phyloP scores from a whole-genome alignment of 2,329 filamentous ascomycete species.

The Colletotrichum sojae region DNA sequence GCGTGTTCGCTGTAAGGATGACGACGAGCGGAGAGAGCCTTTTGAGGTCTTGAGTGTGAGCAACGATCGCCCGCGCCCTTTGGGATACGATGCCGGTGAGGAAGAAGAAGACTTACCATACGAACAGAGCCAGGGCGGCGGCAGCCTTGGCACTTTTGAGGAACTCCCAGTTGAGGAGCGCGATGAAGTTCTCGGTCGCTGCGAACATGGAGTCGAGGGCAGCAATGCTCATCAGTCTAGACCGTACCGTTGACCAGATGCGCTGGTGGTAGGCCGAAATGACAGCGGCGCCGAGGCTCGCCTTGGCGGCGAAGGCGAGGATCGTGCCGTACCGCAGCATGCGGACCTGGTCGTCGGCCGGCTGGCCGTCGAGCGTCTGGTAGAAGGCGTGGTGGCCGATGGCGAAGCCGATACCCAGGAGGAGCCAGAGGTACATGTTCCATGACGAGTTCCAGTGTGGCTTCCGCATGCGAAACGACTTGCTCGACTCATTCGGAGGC shows the following conservation, averaged over 20 bases:
- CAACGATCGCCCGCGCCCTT: too few species aligned
- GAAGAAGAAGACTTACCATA: conserved; percentile 47
- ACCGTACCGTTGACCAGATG: conserved; percentile 43
- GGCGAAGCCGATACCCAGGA: conserved; percentile 50
- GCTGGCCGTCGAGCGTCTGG: conserved; percentile 46
- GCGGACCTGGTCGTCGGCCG: conserved; percentile 50
- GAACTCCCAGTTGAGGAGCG: conserved; percentile 48
- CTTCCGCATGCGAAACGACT: conserved; percentile 4
- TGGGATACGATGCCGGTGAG: background rate
- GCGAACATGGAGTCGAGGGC: conserved; percentile 50
- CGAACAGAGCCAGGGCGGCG: conserved; percentile 50
- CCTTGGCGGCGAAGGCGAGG: conserved; percentile 54
- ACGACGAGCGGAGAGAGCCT: conserved; percentile 52
- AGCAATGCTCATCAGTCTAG: conserved; percentile 40
- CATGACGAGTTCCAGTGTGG: conserved; percentile 52
- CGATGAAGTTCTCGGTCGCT: conserved; percentile 49
- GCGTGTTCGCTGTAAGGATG: conserved; percentile 56
- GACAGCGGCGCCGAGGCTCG: conserved; percentile 51
- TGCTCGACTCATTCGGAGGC: conserved; percentile 7
- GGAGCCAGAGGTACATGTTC: conserved; percentile 52
- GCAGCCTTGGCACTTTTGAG: conserved; percentile 50
- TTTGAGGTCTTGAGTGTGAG: too few species aligned
- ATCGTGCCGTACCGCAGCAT: conserved; percentile 54
- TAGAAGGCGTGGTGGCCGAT: conserved; percentile 55
- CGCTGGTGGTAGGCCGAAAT: conserved; percentile 46